phyloP scores from a whole-genome alignment of 2,329 filamentous ascomycete species.

The Neocatenulostroma microsporum region DNA sequence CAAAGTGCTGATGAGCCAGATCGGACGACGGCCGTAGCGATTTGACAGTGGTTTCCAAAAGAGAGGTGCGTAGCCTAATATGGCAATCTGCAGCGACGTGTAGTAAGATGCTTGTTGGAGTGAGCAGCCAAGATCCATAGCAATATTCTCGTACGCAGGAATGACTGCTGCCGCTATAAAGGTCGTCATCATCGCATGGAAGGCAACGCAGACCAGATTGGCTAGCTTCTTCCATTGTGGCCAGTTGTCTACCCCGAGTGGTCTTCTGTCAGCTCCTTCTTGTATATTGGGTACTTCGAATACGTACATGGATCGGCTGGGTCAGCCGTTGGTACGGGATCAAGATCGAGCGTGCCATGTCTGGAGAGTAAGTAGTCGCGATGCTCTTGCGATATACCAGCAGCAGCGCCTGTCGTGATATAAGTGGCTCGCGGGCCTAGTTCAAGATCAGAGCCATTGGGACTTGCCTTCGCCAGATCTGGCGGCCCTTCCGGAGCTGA shows the following conservation, averaged over 20 bases:
- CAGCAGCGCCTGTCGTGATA: slow-evolving; percentile 19
- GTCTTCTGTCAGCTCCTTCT: no score
- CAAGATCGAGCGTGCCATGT: slow-evolving; percentile 49
- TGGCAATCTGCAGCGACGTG: slow-evolving; percentile 48
- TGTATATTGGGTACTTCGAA: slow-evolving; percentile 50
- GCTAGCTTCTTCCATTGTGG: slow-evolving; percentile 45
- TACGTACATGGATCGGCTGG: slow-evolving; percentile 49
- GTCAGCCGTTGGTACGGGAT: slow-evolving; percentile 45
- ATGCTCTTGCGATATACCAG: slow-evolving; percentile 37
- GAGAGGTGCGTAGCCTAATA: slow-evolving; percentile 47
- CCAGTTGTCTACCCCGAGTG: slow-evolving; percentile 7
- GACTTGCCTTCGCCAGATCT: not conserved
- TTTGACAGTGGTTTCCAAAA: slow-evolving; percentile 52
- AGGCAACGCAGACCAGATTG: slow-evolving; percentile 46
- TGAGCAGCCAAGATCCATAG: slow-evolving; percentile 42
- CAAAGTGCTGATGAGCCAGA: slow-evolving; percentile 46
- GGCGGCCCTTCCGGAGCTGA: not conserved
- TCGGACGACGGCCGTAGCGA: slow-evolving; percentile 47
- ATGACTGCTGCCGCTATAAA: slow-evolving; percentile 50
- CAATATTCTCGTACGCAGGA: slow-evolving; percentile 48
- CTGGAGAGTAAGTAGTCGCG: slow-evolving; percentile 44
- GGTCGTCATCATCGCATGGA: slow-evolving; percentile 46
- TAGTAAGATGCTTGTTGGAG: slow-evolving; percentile 48
- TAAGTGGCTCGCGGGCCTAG: slow-evolving; percentile 21
- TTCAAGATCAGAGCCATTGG: slow-evolving; percentile 13